Base-by-base conservation (phyloP, 768 basidiomycete genomes). In the Macrolepiota albuminosa region DNA sequence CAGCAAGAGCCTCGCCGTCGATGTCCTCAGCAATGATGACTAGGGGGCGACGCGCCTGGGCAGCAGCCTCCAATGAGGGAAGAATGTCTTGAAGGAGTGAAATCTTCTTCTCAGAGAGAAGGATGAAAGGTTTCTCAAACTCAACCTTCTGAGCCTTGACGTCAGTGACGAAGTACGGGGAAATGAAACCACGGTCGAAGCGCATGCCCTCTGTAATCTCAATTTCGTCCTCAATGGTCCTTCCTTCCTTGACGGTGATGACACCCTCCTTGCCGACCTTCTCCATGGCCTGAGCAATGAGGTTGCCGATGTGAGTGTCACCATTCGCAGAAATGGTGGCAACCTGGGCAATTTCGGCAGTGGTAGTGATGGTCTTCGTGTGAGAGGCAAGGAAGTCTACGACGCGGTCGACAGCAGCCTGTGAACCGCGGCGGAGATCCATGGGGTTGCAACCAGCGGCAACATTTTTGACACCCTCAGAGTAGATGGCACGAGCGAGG, bases 151-250 rank as follows among this genome's bases (percentile, higher is more conserved):
- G 96, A 47, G 83, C 70, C 84, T 98, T 98, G 81, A 95, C 91
- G 78, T 99, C 94, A 64, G 96, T 98, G 76, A 99, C 87, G 74
- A 98, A 97, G 84, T 98, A 98, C 0, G 95, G 93, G 1, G 92
- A 94, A 76, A 98, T 96, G 83, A 85, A 99, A 24, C 96, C 96
- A 56, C 96, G 91, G 84, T 99, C 96, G 78, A 99, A 98, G 69
- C 95, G 88, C 96, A 99, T 99, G 75, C 96, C 96, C 78, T 99
- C 96, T 31, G 96, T 98, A 69, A 99, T 95, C 73, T 99, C 96
- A 71, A 98, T 98, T 76, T 97, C 95, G 71, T 99, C 96, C 68
- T 98, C 95, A 64, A 95, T 97, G 6, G 96, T 98, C 67, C 90
- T 87, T 47, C 96, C 96, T 75, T 99, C 96, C 81, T 98, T 99